These are phyloP conservation scores for Dunaliella primolecta DNA, from an alignment of 139 green algal species.

Conservation along the genomic window DNA sequence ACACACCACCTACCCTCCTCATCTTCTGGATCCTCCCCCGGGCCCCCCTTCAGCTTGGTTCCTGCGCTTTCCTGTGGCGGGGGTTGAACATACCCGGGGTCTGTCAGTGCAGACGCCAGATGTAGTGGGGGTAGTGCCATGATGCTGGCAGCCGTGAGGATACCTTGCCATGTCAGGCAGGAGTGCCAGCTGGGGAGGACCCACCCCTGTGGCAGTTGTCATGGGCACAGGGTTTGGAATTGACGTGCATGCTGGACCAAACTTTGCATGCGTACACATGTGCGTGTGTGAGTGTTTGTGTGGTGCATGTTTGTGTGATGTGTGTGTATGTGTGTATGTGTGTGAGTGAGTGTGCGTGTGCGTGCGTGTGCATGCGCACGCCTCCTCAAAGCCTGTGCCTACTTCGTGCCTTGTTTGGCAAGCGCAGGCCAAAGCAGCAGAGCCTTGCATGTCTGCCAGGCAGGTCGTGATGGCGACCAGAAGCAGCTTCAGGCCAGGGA, in stretches of 20 bases:
- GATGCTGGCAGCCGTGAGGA: constrained; percentile 12
- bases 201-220: neutral
- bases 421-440: too few relatives aligned
- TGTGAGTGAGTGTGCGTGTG: neutral
- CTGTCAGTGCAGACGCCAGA: neutral
- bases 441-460: too few relatives aligned
- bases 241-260: too few relatives aligned
- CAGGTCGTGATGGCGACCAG: too few relatives aligned
- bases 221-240: too few relatives aligned
- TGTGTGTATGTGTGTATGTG: neutral
- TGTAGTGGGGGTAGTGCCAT: constrained; percentile 21
- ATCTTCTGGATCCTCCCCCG: neutral
- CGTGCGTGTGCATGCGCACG: neutral
- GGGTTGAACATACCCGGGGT: constrained; percentile 24
- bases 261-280: too few relatives aligned
- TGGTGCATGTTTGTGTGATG: neutral
- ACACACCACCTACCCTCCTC: neutral
- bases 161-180: neutral
- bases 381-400: too few relatives aligned
- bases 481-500: too few relatives aligned
- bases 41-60: neutral
- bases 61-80: neutral
- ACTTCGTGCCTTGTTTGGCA: too few relatives aligned
- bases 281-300: neutral
- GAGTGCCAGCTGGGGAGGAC: constrained; percentile 26